phyloP scores from a whole-genome alignment of 805 yeast genomes.

The Starmerella bombi region DNA sequence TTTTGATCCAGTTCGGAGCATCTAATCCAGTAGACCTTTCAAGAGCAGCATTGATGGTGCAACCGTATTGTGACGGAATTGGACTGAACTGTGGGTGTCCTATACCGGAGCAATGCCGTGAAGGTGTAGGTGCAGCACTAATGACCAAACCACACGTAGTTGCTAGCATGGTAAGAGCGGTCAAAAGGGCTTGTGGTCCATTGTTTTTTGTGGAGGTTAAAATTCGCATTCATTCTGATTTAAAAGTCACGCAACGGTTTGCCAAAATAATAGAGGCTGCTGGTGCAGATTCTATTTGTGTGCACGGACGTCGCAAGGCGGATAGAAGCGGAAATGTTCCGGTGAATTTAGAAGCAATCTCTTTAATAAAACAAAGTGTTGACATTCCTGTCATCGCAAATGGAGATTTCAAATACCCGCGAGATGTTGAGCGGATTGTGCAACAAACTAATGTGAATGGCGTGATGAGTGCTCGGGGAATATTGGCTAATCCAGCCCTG shows the following conservation, averaged over 20 bases:
- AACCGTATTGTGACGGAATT: constrained; percentile 82
- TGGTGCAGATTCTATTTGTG: constrained; percentile 88
- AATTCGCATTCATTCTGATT: constrained; percentile 72
- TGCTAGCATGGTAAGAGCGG: constrained; percentile 70
- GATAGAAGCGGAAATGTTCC: constrained; percentile 71
- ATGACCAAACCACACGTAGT: constrained; percentile 75
- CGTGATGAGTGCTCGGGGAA: constrained; percentile 90
- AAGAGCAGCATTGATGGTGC: constrained; percentile 76
- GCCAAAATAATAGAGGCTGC: constrained; percentile 65
- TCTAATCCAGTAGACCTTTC: constrained; percentile 70
- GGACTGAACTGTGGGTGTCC: constrained; percentile 98
- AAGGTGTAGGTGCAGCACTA: constrained; percentile 93
- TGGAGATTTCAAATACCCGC: constrained; percentile 73
- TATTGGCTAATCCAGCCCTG: constrained; percentile 72
- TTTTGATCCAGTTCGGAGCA: constrained; percentile 83
- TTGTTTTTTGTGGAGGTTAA: constrained; percentile 75
- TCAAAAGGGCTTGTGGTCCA: constrained; percentile 61
- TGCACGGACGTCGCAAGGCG: constrained; percentile 79
- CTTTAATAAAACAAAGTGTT: constrained; percentile 42
- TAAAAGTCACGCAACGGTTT: constrained; percentile 56
- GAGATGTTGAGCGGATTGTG: constrained; percentile 53
- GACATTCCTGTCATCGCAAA: constrained; percentile 79
- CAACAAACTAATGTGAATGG: constrained; percentile 70
- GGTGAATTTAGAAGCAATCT: constrained; percentile 72
- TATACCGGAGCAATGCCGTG: constrained; percentile 82